Evolutionary conservation across 2,329 filamentous ascomycete genomes (phyloP).

Genomic region (Xylariaceae sp.): DNA sequence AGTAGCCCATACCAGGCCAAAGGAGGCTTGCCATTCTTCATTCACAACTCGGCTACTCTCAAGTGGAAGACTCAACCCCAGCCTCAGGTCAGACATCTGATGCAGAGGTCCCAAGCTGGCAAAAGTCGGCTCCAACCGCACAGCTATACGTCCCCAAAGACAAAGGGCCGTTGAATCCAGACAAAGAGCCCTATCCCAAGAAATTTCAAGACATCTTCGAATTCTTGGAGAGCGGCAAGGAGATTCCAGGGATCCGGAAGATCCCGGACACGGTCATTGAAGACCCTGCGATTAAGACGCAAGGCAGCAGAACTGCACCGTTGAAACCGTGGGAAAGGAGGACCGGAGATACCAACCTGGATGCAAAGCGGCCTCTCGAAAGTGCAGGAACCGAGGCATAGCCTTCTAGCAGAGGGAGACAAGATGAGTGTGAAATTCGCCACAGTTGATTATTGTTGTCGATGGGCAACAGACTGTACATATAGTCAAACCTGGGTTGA

Average conservation of each 20-base stretch:
- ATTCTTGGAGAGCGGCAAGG: conserved; percentile 67
- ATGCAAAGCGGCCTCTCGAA: conserved; percentile 1
- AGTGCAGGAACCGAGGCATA: neutral
- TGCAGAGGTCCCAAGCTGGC: conserved; percentile 31
- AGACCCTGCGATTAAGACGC: conserved; percentile 46
- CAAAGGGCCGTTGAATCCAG: conserved; percentile 14
- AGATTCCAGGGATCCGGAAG: conserved; percentile 72
- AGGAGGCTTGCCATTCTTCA: conserved; percentile 16
- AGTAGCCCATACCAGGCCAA: conserved; percentile 12
- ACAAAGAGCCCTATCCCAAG: conserved; percentile 61
- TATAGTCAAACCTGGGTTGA: too few species aligned
- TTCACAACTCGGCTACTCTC: conserved; percentile 9
- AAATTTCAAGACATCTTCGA: conserved; percentile 74
- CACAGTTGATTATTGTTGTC: too few species aligned
- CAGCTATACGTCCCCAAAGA: conserved; percentile 30
- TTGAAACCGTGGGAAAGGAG: conserved; percentile 64
- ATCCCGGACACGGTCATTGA: conserved; percentile 69
- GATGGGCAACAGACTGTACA: too few species aligned
- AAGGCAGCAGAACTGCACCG: conserved; percentile 29
- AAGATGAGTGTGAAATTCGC: neutral
- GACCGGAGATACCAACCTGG: neutral
- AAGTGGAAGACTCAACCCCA: neutral
- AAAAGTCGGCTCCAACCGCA: conserved; percentile 31
- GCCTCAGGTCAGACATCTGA: conserved; percentile 6
- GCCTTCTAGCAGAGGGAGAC: neutral